Conservation (phyloP, 2,329 filamentous ascomycete species). For the Sclerotinia sclerotiorum region DNA sequence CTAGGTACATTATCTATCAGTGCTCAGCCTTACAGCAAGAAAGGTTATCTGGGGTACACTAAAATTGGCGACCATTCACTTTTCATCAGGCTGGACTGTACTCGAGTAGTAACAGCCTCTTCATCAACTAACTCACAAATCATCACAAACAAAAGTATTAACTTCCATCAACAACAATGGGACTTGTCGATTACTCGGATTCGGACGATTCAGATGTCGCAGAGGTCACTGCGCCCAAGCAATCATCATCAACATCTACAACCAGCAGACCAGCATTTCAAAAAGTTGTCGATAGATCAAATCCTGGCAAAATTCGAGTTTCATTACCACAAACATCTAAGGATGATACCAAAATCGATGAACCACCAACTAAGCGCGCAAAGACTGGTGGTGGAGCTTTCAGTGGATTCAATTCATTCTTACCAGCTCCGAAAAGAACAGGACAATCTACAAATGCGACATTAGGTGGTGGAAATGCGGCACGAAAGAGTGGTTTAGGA, state of each 20-base stretch:
- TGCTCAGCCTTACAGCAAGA: slow-evolving; percentile 15
- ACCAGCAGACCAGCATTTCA: slow-evolving; percentile 63
- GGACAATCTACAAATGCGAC: slow-evolving; percentile 45
- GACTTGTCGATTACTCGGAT: slow-evolving; percentile 69
- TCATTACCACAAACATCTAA: slow-evolving; percentile 61
- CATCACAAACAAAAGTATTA: slow-evolving; percentile 15
- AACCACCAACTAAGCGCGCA: slow-evolving; percentile 70
- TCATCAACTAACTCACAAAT: background rate
- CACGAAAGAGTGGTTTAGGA: slow-evolving; percentile 41
- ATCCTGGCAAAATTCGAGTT: slow-evolving; percentile 81
- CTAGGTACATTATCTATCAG: background rate
- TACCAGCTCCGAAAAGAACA: slow-evolving; percentile 76
- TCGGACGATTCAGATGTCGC: slow-evolving; percentile 63
- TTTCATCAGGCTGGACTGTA: slow-evolving; percentile 2
- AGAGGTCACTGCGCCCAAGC: slow-evolving; percentile 39
- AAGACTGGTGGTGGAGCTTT: slow-evolving; percentile 65
- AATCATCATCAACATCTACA: slow-evolving; percentile 32
- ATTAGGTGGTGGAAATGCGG: slow-evolving; percentile 33
- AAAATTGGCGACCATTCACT: background rate
- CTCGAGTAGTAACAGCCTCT: background rate
- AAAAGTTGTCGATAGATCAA: slow-evolving; percentile 78
- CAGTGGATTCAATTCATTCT: slow-evolving; percentile 79
- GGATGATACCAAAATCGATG: slow-evolving; percentile 44
- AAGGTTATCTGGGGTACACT: slow-evolving; percentile 7
- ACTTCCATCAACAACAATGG: slow-evolving; percentile 47